Evolutionary conservation across 192 early-diverging fungal genomes (phyloP).

Genomic region (Coemansia sp.): DNA sequence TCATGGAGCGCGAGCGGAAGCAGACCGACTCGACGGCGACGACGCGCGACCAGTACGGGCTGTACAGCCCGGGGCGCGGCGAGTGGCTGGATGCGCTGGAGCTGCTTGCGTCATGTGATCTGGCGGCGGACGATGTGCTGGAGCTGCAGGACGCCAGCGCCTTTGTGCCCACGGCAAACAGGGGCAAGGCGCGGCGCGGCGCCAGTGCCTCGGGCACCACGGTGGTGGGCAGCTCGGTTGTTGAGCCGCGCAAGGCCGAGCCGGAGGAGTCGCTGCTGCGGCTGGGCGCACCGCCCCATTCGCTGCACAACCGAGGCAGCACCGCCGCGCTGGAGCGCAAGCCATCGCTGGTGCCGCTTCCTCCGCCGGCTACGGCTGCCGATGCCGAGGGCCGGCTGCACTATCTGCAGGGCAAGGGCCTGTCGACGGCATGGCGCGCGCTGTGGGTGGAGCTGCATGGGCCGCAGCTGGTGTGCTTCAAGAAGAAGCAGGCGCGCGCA

Average conservation of each 20-base stretch:
- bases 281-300: neutral
- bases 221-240: neutral
- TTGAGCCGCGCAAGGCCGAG: slow-evolving; percentile 1
- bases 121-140: slow-evolving; percentile 29
- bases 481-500: neutral
- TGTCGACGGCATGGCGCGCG: slow-evolving; percentile 36
- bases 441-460: slow-evolving; percentile 48
- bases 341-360: neutral
- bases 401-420: slow-evolving; percentile 34
- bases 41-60: slow-evolving; percentile 39
- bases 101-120: slow-evolving; percentile 24
- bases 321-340: neutral
- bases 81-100: slow-evolving; percentile 44
- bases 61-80: slow-evolving; percentile 41
- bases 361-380: neutral
- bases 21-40: too few relatives aligned
- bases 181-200: neutral
- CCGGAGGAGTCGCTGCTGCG: slow-evolving; percentile 7
- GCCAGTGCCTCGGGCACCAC: neutral
- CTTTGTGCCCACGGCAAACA: slow-evolving; percentile 16
- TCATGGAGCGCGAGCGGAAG: slow-evolving; percentile 25
- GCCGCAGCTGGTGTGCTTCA: slow-evolving; percentile 20
- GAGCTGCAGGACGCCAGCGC: slow-evolving; percentile 45
- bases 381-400: slow-evolving; percentile 45
- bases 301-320: neutral